Percentiles rank a stretch among this genome's conserved stretches.
phyloP scores from a whole-genome alignment of 495 filamentous ascomycete species.

The Cetradonia linearis region DNA sequence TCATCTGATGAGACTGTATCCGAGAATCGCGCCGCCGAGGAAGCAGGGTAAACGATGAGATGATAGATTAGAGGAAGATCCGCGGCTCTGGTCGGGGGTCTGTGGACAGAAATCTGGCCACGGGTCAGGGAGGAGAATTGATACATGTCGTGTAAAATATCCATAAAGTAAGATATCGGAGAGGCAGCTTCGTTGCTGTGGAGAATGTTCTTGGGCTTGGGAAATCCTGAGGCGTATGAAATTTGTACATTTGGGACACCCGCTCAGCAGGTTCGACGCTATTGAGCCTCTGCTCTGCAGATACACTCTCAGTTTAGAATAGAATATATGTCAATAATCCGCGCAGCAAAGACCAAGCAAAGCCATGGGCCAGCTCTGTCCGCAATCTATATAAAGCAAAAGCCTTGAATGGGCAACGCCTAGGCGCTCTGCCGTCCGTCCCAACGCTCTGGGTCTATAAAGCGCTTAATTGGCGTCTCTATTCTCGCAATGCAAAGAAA shows the following conservation, averaged over 20 bases:
- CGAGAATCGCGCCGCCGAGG: slow-evolving; percentile 59
- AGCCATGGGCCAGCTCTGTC: background rate
- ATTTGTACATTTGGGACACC: background rate
- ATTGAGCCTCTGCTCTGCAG: background rate
- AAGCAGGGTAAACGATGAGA: slow-evolving; percentile 47
- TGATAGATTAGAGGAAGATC: background rate
- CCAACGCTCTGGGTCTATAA: background rate
- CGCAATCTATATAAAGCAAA: slow-evolving; percentile 7
- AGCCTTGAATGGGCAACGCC: slow-evolving; percentile 3
- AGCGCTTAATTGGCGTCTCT: background rate
- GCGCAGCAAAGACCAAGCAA: background rate
- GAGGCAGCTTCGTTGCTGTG: background rate
- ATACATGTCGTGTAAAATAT: background rate
- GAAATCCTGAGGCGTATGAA: background rate
- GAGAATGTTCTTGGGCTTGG: background rate
- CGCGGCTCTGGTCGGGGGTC: background rate
- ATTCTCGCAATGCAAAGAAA: background rate
- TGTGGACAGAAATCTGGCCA: background rate
- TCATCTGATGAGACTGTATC: slow-evolving; percentile 78
- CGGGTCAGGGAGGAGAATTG: background rate
- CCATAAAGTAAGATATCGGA: background rate
- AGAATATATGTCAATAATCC: background rate
- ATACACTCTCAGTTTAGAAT: background rate
- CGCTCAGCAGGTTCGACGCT: background rate
- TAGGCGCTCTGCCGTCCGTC: slow-evolving; percentile 5